Evolutionary conservation across 495 filamentous ascomycete species (phyloP), one percentile per base, ranked within the genome.

Genomic region (Sordaria brevicollis): DNA sequence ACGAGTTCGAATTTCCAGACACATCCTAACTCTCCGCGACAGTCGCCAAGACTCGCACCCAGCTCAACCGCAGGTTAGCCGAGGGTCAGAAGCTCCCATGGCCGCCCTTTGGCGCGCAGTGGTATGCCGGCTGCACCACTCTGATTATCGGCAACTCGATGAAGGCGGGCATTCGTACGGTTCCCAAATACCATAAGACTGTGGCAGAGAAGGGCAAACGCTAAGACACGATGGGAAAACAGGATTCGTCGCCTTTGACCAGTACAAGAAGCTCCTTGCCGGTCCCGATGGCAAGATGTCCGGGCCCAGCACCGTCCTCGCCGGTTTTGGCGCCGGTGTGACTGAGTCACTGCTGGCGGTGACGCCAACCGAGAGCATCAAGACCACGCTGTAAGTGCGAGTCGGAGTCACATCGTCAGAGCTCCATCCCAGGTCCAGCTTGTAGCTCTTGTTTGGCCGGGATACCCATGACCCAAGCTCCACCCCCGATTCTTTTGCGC

Each of bases 121-220:
- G 95, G 95, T 99, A 98, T 77, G 95, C 95, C 38, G 95, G 95
- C 38, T 99, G 95, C 82, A 98, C 95, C 25, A 97, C 95, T 31
- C 82, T 98, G 79, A 95, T 99, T 65, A 93, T 98, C 72, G 95
- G 95, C 67, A 99, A 99, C 82, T 94, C 93, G 34, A 81, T 93
- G 71, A 99, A 99, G 80, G 95, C 96, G 41, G 95, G 95, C 66
- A 93, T 99, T 73, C 89, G 94, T 93, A 85, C 49, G 91, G 80
- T 62, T 41, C n/a, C 65, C 37, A 57, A 35, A 8, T 21, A 11
- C 15, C 15, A 9, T 10, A 4, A 29, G 54, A 69, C 19, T 34
- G n/a, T n/a, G n/a, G n/a, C n/a, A n/a, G n/a, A 3, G 8, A 67
- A 35, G 67, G 19, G 25, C 37, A 33, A 69, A 62, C 65, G 70